These are phyloP conservation scores for Talaromyces sp. DNA, from an alignment of 2,329 filamentous ascomycete species.

Conservation along the genomic window DNA sequence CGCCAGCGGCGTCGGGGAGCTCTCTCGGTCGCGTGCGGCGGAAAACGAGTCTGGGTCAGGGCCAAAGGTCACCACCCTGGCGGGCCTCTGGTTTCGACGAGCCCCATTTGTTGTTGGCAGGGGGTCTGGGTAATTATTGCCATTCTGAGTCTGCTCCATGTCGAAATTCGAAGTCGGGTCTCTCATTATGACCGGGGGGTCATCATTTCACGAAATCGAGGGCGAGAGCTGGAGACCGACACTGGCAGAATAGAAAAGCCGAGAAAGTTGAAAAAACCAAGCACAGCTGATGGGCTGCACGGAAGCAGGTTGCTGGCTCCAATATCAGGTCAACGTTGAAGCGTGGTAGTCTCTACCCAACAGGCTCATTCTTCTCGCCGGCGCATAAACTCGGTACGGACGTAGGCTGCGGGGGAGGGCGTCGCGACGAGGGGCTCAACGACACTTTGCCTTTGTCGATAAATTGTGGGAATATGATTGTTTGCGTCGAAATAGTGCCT, in stretches of 20 bases:
- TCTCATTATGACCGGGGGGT: constrained; percentile 27
- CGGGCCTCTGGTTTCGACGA: constrained; percentile 18
- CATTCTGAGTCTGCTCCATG: constrained; percentile 25
- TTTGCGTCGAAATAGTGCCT: not conserved
- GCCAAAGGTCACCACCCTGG: constrained; percentile 35
- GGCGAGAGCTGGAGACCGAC: not conserved
- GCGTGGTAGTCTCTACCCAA: not conserved
- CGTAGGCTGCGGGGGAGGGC: not conserved
- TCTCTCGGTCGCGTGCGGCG: constrained; percentile 6
- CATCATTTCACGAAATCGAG: constrained; percentile 19
- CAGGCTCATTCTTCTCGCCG: not conserved
- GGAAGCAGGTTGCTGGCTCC: not conserved
- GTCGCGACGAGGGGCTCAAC: not conserved
- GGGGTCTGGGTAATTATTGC: constrained; percentile 18
- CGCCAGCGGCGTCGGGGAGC: constrained; percentile 5
- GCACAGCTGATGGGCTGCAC: not conserved
- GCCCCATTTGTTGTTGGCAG: constrained; percentile 21
- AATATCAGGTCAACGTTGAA: not conserved
- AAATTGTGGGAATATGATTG: not conserved
- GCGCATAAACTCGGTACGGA: not conserved
- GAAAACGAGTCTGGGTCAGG: constrained; percentile 31
- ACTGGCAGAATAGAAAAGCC: not conserved
- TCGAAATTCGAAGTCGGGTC: constrained; percentile 23
- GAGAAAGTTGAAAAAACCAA: not conserved
- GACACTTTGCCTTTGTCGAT: not conserved